phyloP scores from a whole-genome alignment of 371 early-diverging fungal species.

The Mortierella sp. region DNA sequence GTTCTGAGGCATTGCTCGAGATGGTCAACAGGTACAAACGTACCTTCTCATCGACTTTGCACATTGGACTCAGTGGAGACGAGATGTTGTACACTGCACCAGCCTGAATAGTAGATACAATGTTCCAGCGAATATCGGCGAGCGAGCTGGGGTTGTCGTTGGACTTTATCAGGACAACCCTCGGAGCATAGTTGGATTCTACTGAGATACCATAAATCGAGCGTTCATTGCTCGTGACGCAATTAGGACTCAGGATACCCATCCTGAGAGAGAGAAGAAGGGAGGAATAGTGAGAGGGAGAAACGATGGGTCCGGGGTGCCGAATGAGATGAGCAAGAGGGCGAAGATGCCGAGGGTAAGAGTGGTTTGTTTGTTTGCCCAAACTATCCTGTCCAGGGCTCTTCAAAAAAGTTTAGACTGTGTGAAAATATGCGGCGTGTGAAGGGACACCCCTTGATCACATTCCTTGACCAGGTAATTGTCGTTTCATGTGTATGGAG shows the following conservation, averaged over 20 bases:
- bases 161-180: slow-evolving; percentile 2
- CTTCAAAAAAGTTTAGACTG: no score
- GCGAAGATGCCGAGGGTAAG: no score
- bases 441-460: no score
- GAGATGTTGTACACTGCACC: slow-evolving; percentile 5
- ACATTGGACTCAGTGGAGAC: neutral
- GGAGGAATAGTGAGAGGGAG: no score
- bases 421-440: no score
- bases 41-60: slow-evolving; percentile 6
- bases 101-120: neutral
- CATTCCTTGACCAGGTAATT: no score
- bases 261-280: neutral
- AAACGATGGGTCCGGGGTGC: no score
- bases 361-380: no score
- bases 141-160: slow-evolving; percentile 1
- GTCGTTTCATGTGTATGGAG: no score
- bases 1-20: no score
- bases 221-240: neutral
- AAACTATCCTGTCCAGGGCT: no score
- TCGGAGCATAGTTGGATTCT: neutral
- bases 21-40: neutral
- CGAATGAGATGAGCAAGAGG: no score
- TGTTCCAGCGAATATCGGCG: neutral
- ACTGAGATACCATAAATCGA: neutral
- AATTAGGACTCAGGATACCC: neutral